Evolutionary conservation across 805 yeast genomes (phyloP).

Genomic region (Cyberlindnera subsufficiens): DNA sequence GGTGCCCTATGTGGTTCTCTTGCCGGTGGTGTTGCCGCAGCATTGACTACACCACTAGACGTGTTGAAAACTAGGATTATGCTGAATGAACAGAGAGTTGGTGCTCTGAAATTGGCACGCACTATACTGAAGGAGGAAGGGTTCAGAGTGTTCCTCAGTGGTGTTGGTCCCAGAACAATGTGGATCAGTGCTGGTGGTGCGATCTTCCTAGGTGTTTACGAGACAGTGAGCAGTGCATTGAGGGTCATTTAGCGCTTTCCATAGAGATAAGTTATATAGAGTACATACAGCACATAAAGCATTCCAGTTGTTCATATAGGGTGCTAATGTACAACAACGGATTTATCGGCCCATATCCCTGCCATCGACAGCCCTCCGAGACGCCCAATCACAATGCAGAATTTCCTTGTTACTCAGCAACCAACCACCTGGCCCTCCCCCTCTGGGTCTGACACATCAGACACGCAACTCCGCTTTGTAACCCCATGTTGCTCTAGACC

Average conservation of each 20-base stretch:
- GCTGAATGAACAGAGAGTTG: conserved; percentile 51
- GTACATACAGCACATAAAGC: no score
- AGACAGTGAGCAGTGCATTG: conserved; percentile 32
- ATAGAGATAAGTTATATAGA: no score
- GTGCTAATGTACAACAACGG: no score
- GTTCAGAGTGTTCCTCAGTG: conserved; percentile 60
- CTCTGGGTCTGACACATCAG: no score
- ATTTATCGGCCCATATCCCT: no score
- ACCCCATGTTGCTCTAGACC: no score
- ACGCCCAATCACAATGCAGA: no score
- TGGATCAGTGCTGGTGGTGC: conserved; percentile 99
- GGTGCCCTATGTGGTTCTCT: conserved; percentile 83
- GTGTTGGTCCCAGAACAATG: conserved; percentile 91
- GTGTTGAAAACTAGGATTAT: conserved; percentile 80
- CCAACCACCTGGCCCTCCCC: no score
- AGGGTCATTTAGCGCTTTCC: not conserved
- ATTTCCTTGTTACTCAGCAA: no score
- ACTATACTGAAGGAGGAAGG: conserved; percentile 72
- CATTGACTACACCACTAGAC: conserved; percentile 74
- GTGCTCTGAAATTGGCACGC: conserved; percentile 41
- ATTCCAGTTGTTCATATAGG: no score
- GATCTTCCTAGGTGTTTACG: conserved; percentile 91
- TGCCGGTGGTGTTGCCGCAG: conserved; percentile 82
- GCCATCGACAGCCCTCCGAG: no score
- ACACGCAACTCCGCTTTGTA: no score